phyloP scores from a whole-genome alignment of 2,329 filamentous ascomycete genomes.

The Fusarium decemcellulare region DNA sequence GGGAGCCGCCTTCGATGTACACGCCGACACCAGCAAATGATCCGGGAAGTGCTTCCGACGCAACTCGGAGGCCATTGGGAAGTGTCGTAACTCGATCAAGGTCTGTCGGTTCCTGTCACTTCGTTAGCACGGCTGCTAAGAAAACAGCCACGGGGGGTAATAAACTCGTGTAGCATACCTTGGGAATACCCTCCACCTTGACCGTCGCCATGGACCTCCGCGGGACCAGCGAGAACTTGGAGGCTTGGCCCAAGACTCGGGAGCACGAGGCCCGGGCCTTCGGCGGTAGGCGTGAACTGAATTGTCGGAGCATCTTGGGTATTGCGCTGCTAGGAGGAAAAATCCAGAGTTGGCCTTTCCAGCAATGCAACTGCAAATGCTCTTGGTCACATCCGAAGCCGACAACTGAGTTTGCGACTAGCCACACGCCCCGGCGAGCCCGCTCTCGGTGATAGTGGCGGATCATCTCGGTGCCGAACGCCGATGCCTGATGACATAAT shows the following conservation, averaged over 20 bases:
- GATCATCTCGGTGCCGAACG: slow-evolving; percentile 47
- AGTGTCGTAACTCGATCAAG: slow-evolving; percentile 91
- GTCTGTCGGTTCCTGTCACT: slow-evolving; percentile 80
- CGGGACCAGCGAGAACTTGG: slow-evolving; percentile 38
- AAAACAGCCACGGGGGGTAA: too few species aligned
- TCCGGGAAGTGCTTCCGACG: slow-evolving; percentile 93
- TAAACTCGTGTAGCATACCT: slow-evolving; percentile 40
- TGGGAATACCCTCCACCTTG: slow-evolving; percentile 53
- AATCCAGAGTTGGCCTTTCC: slow-evolving; percentile 13
- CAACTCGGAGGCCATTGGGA: slow-evolving; percentile 92
- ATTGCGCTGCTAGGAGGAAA: slow-evolving; percentile 23
- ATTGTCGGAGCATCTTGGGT: slow-evolving; percentile 53
- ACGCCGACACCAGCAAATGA: slow-evolving; percentile 96
- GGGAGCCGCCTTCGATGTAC: slow-evolving; percentile 94
- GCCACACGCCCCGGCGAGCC: slow-evolving; percentile 38
- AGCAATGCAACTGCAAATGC: slow-evolving; percentile 32
- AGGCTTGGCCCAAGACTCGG: slow-evolving; percentile 41
- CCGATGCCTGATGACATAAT: slow-evolving; percentile 32
- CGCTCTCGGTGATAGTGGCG: slow-evolving; percentile 47
- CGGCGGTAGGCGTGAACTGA: slow-evolving; percentile 51
- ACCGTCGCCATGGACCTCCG: slow-evolving; percentile 52
- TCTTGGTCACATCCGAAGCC: slow-evolving; percentile 3
- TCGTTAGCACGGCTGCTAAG: background rate
- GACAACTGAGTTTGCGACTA: slow-evolving; percentile 43
- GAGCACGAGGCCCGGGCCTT: slow-evolving; percentile 45